phyloP scores from a whole-genome alignment of 148 eudicot genomes.

The Rhododendron simsii region DNA sequence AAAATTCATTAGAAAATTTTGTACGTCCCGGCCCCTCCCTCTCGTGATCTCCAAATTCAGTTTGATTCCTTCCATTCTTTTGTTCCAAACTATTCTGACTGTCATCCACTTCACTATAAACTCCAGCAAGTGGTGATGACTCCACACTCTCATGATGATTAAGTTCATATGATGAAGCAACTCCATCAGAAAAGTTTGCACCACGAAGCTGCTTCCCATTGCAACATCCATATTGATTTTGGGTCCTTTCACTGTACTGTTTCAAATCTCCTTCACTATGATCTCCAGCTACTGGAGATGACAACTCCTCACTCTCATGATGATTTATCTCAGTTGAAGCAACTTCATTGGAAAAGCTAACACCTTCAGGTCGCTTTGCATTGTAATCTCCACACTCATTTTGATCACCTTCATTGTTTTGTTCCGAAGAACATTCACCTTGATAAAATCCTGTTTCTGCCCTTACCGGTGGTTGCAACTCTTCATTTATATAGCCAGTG shows the following conservation, averaged over 20 bases:
- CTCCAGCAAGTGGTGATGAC: conserved; percentile 20
- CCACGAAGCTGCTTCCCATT: conserved; percentile 16
- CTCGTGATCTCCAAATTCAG: not conserved
- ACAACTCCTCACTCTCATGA: conserved; percentile 15
- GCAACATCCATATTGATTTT: conserved; percentile 3
- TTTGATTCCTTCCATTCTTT: conserved; percentile 11
- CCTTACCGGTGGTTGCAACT: conserved; percentile 1
- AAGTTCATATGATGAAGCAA: conserved; percentile 5
- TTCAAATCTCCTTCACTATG: conserved; percentile 16
- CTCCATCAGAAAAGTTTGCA: not conserved
- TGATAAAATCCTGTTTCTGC: conserved; percentile 7
- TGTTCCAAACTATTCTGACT: not conserved
- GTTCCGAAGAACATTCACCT: conserved; percentile 10
- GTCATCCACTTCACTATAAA: conserved; percentile 19
- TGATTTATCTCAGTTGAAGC: conserved; percentile 11
- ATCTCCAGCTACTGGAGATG: conserved; percentile 16
- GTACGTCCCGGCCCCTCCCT: conserved; percentile 5
- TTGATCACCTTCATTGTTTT: not conserved
- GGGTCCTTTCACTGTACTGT: not conserved
- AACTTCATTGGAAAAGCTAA: conserved; percentile 7
- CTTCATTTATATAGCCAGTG: conserved; percentile 12
- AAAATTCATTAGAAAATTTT: not conserved
- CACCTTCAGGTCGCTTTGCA: not conserved
- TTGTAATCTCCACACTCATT: not conserved
- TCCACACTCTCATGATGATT: conserved; percentile 11